Conservation (phyloP, 2,329 filamentous ascomycete genomes). For the Tolypocladium sp. region DNA sequence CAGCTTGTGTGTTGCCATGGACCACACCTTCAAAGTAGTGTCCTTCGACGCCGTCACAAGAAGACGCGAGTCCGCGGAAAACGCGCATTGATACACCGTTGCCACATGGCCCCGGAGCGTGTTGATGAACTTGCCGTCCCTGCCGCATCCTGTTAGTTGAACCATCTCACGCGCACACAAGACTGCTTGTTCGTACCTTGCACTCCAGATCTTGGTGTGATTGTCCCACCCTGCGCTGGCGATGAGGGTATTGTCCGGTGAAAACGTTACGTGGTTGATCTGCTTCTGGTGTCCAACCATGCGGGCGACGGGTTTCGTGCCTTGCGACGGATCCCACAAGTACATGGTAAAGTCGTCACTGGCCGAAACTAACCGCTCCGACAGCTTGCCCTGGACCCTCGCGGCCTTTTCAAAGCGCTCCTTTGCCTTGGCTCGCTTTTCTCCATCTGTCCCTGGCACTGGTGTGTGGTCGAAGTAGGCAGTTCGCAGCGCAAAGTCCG, state of each 20-base stretch:
- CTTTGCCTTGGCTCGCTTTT: slow-evolving; percentile 65
- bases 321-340: slow-evolving; percentile 75
- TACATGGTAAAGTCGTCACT: slow-evolving; percentile 96
- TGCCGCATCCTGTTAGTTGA: slow-evolving; percentile 21
- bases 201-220: slow-evolving; percentile 86
- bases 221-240: slow-evolving; percentile 91
- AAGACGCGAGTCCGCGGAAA: slow-evolving; percentile 84
- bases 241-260: slow-evolving; percentile 78
- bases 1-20: slow-evolving; percentile 76
- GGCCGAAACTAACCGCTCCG: slow-evolving; percentile 80
- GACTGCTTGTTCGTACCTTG: slow-evolving; percentile 38
- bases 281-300: slow-evolving; percentile 94
- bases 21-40: slow-evolving; percentile 92
- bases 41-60: slow-evolving; percentile 85
- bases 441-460: slow-evolving; percentile 59
- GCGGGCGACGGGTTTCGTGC: slow-evolving; percentile 76
- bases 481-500: slow-evolving; percentile 81
- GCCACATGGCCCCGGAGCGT: slow-evolving; percentile 83
- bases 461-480: slow-evolving; percentile 76
- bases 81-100: slow-evolving; percentile 85
- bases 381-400: slow-evolving; percentile 62
- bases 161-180: background rate
- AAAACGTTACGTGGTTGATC: slow-evolving; percentile 93
- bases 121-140: slow-evolving; percentile 69
- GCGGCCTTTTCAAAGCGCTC: slow-evolving; percentile 81